phyloP scores from a whole-genome alignment of 2,329 filamentous ascomycete genomes.

The Rutstroemia sp. region DNA sequence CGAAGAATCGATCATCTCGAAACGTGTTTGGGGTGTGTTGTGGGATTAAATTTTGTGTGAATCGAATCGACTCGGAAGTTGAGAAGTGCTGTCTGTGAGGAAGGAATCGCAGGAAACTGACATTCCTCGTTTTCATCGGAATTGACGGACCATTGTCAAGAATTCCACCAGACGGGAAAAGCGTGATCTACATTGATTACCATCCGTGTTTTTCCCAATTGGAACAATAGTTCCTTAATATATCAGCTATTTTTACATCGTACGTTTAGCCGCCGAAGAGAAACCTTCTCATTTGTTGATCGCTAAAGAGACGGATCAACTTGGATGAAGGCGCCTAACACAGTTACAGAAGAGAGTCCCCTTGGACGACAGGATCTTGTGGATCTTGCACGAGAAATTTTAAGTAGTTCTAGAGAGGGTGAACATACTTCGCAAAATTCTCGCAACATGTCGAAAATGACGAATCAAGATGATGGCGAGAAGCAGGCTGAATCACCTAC shows the following conservation, averaged over 20 bases:
- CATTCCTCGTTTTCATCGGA: neutral
- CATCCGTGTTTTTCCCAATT: neutral
- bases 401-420: constrained; percentile 9
- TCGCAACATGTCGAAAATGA: constrained; percentile 11
- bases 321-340: constrained; percentile 13
- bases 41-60: neutral
- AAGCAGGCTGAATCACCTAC: constrained; percentile 24
- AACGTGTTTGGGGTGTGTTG: neutral
- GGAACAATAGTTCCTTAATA: neutral
- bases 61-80: neutral
- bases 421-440: neutral
- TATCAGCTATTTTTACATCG: neutral
- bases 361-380: constrained; percentile 20
- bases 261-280: constrained; percentile 7
- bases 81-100: neutral
- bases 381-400: constrained; percentile 19
- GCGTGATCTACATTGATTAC: neutral
- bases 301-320: neutral
- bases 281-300: neutral
- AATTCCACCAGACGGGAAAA: neutral
- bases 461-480: constrained; percentile 14
- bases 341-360: constrained; percentile 14
- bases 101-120: neutral
- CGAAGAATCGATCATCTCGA: neutral
- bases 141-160: neutral